Percentiles rank a stretch among this genome's conserved stretches.
phyloP scores from a whole-genome alignment of 2,329 filamentous ascomycete species.

The Cladosporium velox region DNA sequence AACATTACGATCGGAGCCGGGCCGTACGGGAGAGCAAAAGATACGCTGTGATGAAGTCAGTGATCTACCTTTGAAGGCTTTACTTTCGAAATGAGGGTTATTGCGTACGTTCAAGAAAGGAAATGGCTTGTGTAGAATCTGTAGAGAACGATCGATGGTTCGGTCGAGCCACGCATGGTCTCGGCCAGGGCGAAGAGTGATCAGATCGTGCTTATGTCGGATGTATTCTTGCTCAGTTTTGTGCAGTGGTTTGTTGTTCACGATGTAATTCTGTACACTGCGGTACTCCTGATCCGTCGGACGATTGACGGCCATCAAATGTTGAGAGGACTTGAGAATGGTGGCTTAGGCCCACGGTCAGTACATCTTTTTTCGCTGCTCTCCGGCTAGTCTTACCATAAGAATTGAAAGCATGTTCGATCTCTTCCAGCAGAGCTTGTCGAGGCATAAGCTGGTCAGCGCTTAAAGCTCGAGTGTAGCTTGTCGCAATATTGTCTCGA shows the following conservation, averaged over 20 bases:
- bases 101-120: constrained; percentile 1
- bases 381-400: constrained; percentile 16
- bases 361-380: no score
- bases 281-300: neutral
- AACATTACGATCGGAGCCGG: no score
- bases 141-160: constrained; percentile 34
- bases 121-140: constrained; percentile 19
- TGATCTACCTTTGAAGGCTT: neutral
- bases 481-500: neutral
- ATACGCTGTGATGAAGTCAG: neutral
- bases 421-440: constrained; percentile 11
- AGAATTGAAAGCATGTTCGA: constrained; percentile 21
- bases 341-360: neutral
- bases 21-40: constrained; percentile 9
- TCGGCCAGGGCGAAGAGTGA: constrained; percentile 42
- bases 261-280: neutral
- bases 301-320: neutral
- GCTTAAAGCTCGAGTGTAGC: constrained; percentile 23
- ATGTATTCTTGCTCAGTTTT: constrained; percentile 38
- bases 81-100: no score
- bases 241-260: constrained; percentile 31
- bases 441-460: neutral
- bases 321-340: constrained; percentile 1
- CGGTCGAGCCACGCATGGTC: constrained; percentile 46
- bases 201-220: constrained; percentile 43